Evolutionary conservation across 2,329 filamentous ascomycete genomes (phyloP), one percentile per base, ranked within the genome.

Genomic region (Colletotrichum musae): DNA sequence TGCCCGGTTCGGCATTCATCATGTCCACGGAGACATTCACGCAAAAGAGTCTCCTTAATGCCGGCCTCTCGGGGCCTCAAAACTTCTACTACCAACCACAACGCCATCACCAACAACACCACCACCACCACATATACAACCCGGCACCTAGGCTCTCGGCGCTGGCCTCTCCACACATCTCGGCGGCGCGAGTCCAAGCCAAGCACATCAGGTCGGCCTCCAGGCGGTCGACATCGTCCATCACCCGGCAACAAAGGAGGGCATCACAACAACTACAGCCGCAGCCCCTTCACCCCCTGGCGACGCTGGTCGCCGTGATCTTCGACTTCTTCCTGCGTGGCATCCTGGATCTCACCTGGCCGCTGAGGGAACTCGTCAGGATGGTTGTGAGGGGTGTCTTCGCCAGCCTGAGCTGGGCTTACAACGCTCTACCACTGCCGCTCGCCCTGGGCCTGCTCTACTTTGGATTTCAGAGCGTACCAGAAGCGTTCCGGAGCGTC

Each of bases 1-100:
- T 51, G n/a, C 13, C 15, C 48, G 50, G 36, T 41, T 18, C 48
- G 43, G 56, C 24, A 41, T 58, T 36, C 51, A 70, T 12, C 56
- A 70, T 70, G 67, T 67, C 67, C 60, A 70, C 67, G n/a, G 67
- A 67, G 63, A 67, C 67, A 4, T 67, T 60, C 15, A 70, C 67
- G 15, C 62, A 67, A 52, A 70, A 70, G 41, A 50, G 62, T 58
- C 53, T 70, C 15, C 48, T 70, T 54, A 48, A 58, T 70, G 67
- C 62, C 45, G 67, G 62, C 62, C 67, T 70, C 39, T 67, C 62
- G 63, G 62, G 67, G 63, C 67, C 67, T 47, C 62, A 70, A 24
- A 70, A 67, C 18, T 70, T 61, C 51, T 58, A 70, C 45, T 67
- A 70, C 56, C 64, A 53, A 13, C 41, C 64, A n/a, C 61, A 64